phyloP scores from a whole-genome alignment of 179 eudicot genomes.

The Beta corolliflora region DNA sequence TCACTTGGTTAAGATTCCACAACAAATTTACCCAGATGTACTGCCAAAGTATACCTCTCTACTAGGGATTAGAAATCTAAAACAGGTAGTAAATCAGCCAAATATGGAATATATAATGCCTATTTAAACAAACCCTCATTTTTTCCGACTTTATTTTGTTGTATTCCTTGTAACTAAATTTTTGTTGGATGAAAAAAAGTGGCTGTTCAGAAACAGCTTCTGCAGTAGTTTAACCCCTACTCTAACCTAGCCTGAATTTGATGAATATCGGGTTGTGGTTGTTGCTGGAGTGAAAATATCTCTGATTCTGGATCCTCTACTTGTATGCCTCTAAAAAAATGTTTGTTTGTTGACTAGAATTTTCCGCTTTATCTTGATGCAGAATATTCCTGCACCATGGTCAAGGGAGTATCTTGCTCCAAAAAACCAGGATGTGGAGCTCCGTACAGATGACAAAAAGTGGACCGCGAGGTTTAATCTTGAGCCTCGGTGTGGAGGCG shows the following conservation, averaged over 20 bases:
- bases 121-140: not conserved
- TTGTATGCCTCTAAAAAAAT: not conserved
- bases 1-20: not conserved
- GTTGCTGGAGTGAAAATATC: too few relatives aligned
- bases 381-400: slow-evolving; percentile 21
- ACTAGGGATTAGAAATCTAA: not conserved
- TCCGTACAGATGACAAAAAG: slow-evolving; percentile 10
- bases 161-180: not conserved
- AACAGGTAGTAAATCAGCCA: not conserved
- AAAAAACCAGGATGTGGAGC: slow-evolving; percentile 19
- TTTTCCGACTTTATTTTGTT: not conserved
- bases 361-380: not conserved
- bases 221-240: too few relatives aligned
- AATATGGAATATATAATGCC: not conserved
- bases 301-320: not conserved
- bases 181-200: not conserved
- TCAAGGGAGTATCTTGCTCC: slow-evolving; percentile 9
- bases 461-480: slow-evolving; percentile 19
- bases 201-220: too few relatives aligned
- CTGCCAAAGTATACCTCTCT: not conserved
- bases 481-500: slow-evolving; percentile 10
- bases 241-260: not conserved
- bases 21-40: not conserved
- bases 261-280: not conserved
- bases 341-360: not conserved